Conservation (phyloP, 441 rosid species). For the Adansonia grandidieri region DNA sequence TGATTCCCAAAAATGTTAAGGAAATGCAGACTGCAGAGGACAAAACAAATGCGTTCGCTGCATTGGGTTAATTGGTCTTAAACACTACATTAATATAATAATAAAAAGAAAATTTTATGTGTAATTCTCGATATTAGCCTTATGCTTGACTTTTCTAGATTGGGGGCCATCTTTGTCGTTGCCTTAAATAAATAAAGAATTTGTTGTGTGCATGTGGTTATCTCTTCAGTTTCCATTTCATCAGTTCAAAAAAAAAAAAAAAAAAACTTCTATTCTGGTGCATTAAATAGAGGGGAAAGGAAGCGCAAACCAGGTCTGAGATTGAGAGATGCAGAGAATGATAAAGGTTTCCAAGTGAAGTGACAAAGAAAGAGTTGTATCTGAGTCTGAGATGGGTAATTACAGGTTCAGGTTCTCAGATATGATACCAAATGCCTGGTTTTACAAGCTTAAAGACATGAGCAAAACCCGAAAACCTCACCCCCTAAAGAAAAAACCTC, state of each 20-base stretch:
- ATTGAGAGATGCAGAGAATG: constrained; percentile 14
- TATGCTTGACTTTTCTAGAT: constrained; percentile 25
- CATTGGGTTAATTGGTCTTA: too few relatives aligned
- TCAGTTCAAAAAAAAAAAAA: background rate
- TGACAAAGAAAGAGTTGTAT: constrained; percentile 6
- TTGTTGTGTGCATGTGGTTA: background rate
- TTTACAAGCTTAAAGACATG: constrained; percentile 67
- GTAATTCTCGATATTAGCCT: constrained; percentile 7
- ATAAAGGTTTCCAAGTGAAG: constrained; percentile 15
- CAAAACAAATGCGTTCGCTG: background rate
- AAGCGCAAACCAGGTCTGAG: constrained; percentile 9
- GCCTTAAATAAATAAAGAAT: background rate
- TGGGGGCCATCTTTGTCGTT: constrained; percentile 15
- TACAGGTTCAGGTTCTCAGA: constrained; percentile 66
- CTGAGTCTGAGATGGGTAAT: constrained; percentile 45
- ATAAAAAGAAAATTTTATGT: background rate
- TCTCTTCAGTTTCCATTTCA: constrained; percentile 14
- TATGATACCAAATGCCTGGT: constrained; percentile 70
- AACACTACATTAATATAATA: background rate
- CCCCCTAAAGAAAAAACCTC: constrained; percentile 29
- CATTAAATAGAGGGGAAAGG: constrained; percentile 21
- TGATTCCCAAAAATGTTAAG: background rate
- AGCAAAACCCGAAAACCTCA: constrained; percentile 43
- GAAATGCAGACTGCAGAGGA: background rate
- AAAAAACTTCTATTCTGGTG: background rate